Base-by-base conservation (phyloP, 805 yeast genomes). In the Myxozyma neglecta region DNA sequence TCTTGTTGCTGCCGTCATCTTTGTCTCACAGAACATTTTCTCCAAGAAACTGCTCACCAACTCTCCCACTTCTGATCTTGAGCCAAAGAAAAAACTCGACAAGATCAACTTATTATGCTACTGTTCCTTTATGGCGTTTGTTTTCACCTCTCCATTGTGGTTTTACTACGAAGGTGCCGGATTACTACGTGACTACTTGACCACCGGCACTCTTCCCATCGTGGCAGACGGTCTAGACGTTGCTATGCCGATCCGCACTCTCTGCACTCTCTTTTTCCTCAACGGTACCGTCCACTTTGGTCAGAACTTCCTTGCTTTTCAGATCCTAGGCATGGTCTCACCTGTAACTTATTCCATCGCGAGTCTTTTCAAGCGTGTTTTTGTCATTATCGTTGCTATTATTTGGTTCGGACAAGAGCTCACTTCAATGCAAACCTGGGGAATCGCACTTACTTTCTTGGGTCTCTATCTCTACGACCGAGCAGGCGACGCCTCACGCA, bases 301-400 rank as follows among this genome's bases (percentile, higher is more conserved):
- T 43, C 97, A 91, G 75, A 87, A 92, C 45, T 76, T 90, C 72
- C 79, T 91, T 44, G 90, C 96, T 14, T 89, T 89, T 74, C 90
- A 88, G 75, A 78, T 91, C 37, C 75, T 91, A 49, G 94, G 96
- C 20, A 82, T 86, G 71, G 81, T 91, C 6, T 88, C 96, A 1
- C 89, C 97, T 0, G 85, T 91, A 11, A 84, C 94, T 2, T 91
- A 90, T 74, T 88, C 96, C 1, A 86, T 91, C 60, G 96, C 97
- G 2, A 85, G 89, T 47, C 82, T 91, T 83, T 82, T 91, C 83
- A 91, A 91, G 75, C 84, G 96, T 70, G 88, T 91, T n/a, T 88
- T 89, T 0, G 83, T 91, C 36, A 90, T 91, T 47, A 81, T 87
- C 1, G 86, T 87, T 0, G 89, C 96, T 69, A 88, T 92, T 77